phyloP scores from a whole-genome alignment of 495 filamentous ascomycete species.

The Cercophora newfieldiana region DNA sequence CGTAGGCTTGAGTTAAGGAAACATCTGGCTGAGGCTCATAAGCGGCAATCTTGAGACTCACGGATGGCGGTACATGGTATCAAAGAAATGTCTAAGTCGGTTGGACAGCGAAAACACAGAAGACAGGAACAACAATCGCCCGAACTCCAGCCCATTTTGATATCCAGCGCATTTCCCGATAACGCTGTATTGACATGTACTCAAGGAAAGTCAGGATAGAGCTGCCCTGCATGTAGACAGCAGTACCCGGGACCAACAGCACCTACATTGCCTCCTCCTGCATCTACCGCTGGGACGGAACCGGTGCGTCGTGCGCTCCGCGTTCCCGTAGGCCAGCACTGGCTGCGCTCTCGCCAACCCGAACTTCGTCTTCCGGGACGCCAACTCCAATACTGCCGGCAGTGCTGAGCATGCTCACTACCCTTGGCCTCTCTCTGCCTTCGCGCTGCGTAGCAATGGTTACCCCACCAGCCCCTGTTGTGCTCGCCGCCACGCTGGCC shows the following conservation, averaged over 20 bases:
- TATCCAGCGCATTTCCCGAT: neutral
- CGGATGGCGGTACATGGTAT: neutral
- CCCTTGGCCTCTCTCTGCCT: slow-evolving; percentile 33
- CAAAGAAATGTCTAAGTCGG: neutral
- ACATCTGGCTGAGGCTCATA: too few relatives aligned
- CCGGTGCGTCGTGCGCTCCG: neutral
- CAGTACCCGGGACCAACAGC: neutral
- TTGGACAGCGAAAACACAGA: neutral
- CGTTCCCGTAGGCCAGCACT: slow-evolving; percentile 43
- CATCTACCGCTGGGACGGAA: neutral
- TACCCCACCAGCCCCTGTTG: slow-evolving; percentile 28
- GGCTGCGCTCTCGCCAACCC: slow-evolving; percentile 58
- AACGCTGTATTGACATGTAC: neutral
- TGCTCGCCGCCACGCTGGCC: slow-evolving; percentile 42
- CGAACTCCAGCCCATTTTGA: neutral
- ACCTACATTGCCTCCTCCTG: neutral
- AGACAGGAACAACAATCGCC: neutral
- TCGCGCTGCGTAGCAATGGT: slow-evolving; percentile 35
- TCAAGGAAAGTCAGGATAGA: neutral
- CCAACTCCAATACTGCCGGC: slow-evolving; percentile 42
- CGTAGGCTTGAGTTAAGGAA: too few relatives aligned
- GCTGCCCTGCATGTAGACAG: neutral
- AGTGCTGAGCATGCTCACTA: slow-evolving; percentile 37
- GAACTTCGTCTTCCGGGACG: slow-evolving; percentile 51
- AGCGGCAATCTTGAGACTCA: neutral